Base-by-base conservation (phyloP, 345 rosid genomes). In the Citrus glauca region DNA sequence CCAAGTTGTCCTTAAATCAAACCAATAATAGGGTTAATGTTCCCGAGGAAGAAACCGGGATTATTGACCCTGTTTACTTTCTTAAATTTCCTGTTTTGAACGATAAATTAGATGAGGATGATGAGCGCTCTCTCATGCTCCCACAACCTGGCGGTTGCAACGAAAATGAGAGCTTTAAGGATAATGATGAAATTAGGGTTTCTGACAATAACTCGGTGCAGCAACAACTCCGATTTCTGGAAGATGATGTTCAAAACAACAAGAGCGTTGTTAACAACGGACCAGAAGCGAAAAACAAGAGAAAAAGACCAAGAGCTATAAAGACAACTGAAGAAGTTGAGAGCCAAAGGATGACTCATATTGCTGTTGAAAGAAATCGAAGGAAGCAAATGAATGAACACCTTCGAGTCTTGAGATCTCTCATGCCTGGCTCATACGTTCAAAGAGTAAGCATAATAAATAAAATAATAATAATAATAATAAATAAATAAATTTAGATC, bases 361-460 rank as follows among this genome's bases (percentile, higher is more conserved):
- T 97, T 17, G 98, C 99, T 0, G 98, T 97, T 0, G 99, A 93
- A 77, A 87, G 98, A 71, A 92, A 94, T 78, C 78, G 99, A 50
- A 86, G 99, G 80, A 91, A 91, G 88, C 98, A 94, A 80, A 96
- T 96, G 98, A 96, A 96, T 71, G 99, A 94, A 59, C 95, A 96
- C 88, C 95, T 96, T 70, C 89, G 93, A 30, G 97, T 94, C 64
- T 78, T 96, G 71, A 89, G 97, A 66, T 88, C 99, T 82, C 95
- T 96, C 84, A 96, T 94, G 99, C 99, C 98, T 2, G 90, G 97
- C 42, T 96, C 99, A 16, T 96, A 94, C 81, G 97, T 91, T 7
- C 97, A 96, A 87, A 83, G 97, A 92, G 99, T 94, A 88, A 55
- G 17, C 38, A 55, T 10, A 30, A 63, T 0, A 38, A 63, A 5